These are phyloP conservation scores for Crataegus laevigata DNA, from an alignment of 306 rosid species.

Conservation along the genomic window DNA sequence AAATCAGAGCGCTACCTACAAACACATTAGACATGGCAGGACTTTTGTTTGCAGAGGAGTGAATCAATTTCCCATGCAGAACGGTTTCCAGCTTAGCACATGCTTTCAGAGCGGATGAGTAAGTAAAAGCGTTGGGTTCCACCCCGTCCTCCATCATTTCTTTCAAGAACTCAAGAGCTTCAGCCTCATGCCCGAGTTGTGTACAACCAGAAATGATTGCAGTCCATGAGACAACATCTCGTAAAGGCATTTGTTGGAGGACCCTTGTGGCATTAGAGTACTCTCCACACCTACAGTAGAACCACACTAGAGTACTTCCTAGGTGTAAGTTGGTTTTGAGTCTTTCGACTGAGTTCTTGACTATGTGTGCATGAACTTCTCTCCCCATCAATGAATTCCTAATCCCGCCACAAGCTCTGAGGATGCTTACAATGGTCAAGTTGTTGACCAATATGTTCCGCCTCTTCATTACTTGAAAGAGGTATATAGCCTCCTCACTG, in stretches of 20 bases:
- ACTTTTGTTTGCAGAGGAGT: slow-evolving; percentile 70
- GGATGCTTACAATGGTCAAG: slow-evolving; percentile 59
- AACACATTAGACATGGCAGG: slow-evolving; percentile 62
- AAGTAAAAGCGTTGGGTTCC: slow-evolving; percentile 70
- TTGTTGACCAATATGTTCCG: slow-evolving; percentile 45
- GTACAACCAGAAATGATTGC: slow-evolving; percentile 86
- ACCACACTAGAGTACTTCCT: slow-evolving; percentile 85
- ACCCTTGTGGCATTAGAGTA: slow-evolving; percentile 55
- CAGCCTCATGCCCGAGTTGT: slow-evolving; percentile 53
- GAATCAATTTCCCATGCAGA: slow-evolving; percentile 56
- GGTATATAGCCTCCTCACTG: slow-evolving; percentile 63
- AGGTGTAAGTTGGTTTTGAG: slow-evolving; percentile 29
- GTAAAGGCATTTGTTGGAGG: slow-evolving; percentile 61
- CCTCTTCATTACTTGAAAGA: slow-evolving; percentile 62
- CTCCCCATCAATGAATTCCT: slow-evolving; percentile 49
- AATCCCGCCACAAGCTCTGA: slow-evolving; percentile 72
- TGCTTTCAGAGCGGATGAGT: slow-evolving; percentile 76
- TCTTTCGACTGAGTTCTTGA: slow-evolving; percentile 30
- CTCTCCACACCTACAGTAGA: slow-evolving; percentile 73
- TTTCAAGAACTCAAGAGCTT: slow-evolving; percentile 64
- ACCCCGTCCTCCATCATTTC: slow-evolving; percentile 81
- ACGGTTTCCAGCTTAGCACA: slow-evolving; percentile 62
- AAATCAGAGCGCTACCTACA: slow-evolving; percentile 75
- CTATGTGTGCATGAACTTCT: slow-evolving; percentile 75
- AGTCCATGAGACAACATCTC: slow-evolving; percentile 91